Conservation (phyloP, 2,329 filamentous ascomycete genomes). For the Beauveria bassiana region DNA sequence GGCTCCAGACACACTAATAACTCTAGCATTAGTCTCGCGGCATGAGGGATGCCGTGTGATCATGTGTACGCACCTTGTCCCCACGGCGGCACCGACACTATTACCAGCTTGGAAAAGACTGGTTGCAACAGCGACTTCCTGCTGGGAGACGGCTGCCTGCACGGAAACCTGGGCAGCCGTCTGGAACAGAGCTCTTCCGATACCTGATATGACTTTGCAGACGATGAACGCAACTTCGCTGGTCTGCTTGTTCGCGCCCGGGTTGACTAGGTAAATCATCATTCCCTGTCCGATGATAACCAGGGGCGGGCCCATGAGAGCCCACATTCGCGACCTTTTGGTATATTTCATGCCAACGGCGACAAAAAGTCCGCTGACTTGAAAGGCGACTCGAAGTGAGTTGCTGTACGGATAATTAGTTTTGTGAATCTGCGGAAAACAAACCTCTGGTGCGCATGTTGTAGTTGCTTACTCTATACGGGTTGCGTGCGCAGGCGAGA, state of each 20-base stretch:
- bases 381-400: slow-evolving; percentile 26
- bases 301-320: slow-evolving; percentile 24
- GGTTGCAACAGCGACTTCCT: slow-evolving; percentile 30
- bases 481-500: slow-evolving; percentile 27
- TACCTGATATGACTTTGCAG: slow-evolving; percentile 25
- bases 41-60: neutral
- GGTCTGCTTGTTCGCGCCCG: slow-evolving; percentile 17
- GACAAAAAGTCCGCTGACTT: slow-evolving; percentile 27
- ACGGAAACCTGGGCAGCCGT: slow-evolving; percentile 25
- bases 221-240: slow-evolving; percentile 28
- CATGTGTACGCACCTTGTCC: slow-evolving; percentile 19
- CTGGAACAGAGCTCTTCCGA: slow-evolving; percentile 28
- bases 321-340: slow-evolving; percentile 26
- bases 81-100: slow-evolving; percentile 24
- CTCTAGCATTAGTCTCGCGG: too few relatives aligned
- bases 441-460: neutral
- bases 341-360: slow-evolving; percentile 29
- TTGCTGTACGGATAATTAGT: slow-evolving; percentile 15
- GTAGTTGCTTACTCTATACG: slow-evolving; percentile 25
- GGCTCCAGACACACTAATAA: slow-evolving; percentile 26
- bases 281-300: slow-evolving; percentile 28
- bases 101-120: slow-evolving; percentile 28
- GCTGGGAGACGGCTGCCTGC: slow-evolving; percentile 25
- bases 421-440: fast-evolving
- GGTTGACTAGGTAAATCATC: slow-evolving; percentile 23